Conservation (phyloP, 2,329 filamentous ascomycete genomes). For the Cercospora sojina region DNA sequence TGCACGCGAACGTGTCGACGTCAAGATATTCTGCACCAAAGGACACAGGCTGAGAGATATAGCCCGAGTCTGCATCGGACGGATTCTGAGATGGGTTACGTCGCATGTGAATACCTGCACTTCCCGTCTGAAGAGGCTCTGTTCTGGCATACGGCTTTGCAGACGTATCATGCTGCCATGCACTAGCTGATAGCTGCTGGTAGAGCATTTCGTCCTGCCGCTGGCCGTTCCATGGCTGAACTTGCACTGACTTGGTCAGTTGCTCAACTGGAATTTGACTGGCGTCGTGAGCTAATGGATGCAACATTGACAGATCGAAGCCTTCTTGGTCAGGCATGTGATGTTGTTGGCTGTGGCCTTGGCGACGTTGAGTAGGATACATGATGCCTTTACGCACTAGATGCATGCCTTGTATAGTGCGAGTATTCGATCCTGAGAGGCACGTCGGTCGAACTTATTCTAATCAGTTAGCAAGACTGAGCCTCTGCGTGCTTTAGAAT, state of each 20-base stretch:
- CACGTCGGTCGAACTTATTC: neutral
- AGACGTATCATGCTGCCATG: neutral
- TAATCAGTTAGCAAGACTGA: neutral
- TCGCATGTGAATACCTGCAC: neutral
- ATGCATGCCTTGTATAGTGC: neutral
- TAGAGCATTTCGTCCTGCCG: neutral
- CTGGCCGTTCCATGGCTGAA: constrained; percentile 14
- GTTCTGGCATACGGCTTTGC: neutral
- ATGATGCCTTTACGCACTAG: neutral
- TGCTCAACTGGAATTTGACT: constrained; percentile 14
- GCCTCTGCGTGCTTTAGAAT: neutral
- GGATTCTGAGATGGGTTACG: constrained; percentile 3
- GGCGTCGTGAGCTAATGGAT: constrained; percentile 6
- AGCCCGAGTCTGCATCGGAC: constrained; percentile 22
- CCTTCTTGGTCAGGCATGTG: constrained; percentile 3
- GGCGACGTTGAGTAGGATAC: neutral
- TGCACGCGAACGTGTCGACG: neutral
- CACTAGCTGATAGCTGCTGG: neutral
- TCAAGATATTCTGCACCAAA: neutral
- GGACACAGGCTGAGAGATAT: constrained; percentile 15
- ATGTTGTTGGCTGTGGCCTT: neutral
- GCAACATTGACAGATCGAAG: constrained; percentile 5
- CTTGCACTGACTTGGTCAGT: constrained; percentile 16
- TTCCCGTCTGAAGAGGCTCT: neutral
- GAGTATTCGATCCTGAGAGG: neutral